Evolutionary conservation across 139 green algal genomes (phyloP).

Genomic region (Asterochloris erici): DNA sequence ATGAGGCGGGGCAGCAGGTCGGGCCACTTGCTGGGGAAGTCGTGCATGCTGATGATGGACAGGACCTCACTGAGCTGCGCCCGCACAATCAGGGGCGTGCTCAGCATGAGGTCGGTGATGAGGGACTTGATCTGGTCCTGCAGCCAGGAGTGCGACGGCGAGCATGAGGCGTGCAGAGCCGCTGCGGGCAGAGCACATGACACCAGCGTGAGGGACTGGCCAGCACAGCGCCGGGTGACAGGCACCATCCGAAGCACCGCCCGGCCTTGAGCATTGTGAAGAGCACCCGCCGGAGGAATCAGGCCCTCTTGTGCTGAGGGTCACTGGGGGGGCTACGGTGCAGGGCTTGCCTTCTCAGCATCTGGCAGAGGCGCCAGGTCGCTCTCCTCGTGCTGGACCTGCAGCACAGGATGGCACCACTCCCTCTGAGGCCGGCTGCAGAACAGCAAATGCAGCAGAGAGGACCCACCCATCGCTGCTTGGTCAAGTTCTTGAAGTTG

Average conservation of each 20-base stretch:
- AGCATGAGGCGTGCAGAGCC: background rate
- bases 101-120: constrained; percentile 91
- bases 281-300: no score
- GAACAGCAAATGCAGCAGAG: background rate
- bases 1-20: constrained; percentile 89
- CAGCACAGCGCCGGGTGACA: no score
- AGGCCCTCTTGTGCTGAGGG: no score
- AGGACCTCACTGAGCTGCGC: constrained; percentile 91
- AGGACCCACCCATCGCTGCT: constrained; percentile 78
- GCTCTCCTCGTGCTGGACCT: constrained; percentile 2
- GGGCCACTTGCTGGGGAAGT: constrained; percentile 91
- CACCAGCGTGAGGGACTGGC: no score
- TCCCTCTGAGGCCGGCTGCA: background rate
- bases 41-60: constrained; percentile 81
- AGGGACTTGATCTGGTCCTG: constrained; percentile 85
- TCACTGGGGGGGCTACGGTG: no score
- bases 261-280: background rate
- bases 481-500: constrained; percentile 97
- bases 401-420: background rate
- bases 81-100: constrained; percentile 61
- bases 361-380: constrained; percentile 35
- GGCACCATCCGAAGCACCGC: no score
- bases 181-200: background rate
- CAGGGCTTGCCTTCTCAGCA: constrained; percentile 43
- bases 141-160: background rate